A percentile compares a stretch with the other conserved stretches of the same genome.
phyloP scores from a whole-genome alignment of 148 eudicot species.

The Chenopodium quinoa region DNA sequence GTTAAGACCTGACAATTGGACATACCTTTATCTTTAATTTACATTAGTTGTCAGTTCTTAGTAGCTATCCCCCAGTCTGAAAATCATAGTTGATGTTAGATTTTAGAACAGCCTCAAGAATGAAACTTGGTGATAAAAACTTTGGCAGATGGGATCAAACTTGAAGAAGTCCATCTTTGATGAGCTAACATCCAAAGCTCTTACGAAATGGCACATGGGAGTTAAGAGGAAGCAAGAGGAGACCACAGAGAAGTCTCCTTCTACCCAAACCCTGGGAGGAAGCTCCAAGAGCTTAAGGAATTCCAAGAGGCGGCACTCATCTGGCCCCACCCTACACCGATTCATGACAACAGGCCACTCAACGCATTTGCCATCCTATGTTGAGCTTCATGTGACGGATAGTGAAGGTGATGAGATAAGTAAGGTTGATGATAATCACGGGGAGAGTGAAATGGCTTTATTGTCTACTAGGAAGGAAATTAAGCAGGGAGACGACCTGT shows the following conservation, averaged over 20 bases:
- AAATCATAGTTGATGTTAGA: not conserved
- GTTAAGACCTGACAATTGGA: not conserved
- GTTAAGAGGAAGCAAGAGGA: slow-evolving; percentile 61
- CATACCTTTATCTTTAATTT: too few relatives aligned
- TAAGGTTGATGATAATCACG: slow-evolving; percentile 32
- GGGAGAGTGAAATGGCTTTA: slow-evolving; percentile 34
- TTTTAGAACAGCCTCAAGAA: not conserved
- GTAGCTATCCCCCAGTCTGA: not conserved
- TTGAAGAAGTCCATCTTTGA: slow-evolving; percentile 85
- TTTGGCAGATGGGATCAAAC: slow-evolving; percentile 79
- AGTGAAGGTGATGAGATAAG: slow-evolving; percentile 36
- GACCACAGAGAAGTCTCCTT: slow-evolving; percentile 29
- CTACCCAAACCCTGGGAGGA: slow-evolving; percentile 31
- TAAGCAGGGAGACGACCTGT: not conserved
- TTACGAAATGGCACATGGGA: slow-evolving; percentile 68
- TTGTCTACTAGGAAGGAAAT: slow-evolving; percentile 8
- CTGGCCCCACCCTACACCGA: slow-evolving; percentile 49
- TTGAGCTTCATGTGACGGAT: slow-evolving; percentile 25
- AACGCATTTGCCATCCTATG: slow-evolving; percentile 20
- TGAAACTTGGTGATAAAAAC: slow-evolving; percentile 18
- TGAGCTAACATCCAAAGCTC: slow-evolving; percentile 82
- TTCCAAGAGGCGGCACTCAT: slow-evolving; percentile 29
- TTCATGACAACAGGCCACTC: slow-evolving; percentile 65
- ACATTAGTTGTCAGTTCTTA: not conserved
- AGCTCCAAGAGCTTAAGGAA: slow-evolving; percentile 29